Evolutionary conservation across 2,329 filamentous ascomycete species (phyloP).

Genomic region (Magnaporthales sp.): DNA sequence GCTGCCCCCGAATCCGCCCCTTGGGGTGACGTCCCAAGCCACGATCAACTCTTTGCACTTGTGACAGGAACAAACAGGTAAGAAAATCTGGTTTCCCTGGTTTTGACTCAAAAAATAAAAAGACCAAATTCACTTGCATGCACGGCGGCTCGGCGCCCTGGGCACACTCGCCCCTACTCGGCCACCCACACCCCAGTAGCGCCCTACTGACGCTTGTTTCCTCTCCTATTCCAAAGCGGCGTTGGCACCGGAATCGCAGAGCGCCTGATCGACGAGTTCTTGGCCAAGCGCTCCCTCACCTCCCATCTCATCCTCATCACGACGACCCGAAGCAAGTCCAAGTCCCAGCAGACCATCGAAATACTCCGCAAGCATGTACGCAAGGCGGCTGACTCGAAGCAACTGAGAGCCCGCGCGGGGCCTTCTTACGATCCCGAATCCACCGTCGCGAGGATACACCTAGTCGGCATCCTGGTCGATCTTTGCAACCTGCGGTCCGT

Average conservation of each 20-base stretch:
- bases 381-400: conserved; percentile 31
- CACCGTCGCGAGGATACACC: conserved; percentile 43
- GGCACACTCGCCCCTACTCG: neutral
- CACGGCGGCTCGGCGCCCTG: neutral
- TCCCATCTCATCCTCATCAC: conserved; percentile 72
- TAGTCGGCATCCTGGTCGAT: conserved; percentile 50
- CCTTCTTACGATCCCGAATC: conserved; percentile 29
- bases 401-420: conserved; percentile 28
- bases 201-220: neutral
- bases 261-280: conserved; percentile 84
- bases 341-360: conserved; percentile 64
- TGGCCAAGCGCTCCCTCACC: conserved; percentile 54
- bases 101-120: too few relatives aligned
- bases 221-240: conserved; percentile 46
- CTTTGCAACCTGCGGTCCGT: conserved; percentile 49
- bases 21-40: conserved; percentile 22
- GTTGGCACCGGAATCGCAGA: conserved; percentile 78
- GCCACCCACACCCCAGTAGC: neutral
- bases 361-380: conserved; percentile 56
- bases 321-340: conserved; percentile 68
- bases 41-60: conserved; percentile 53
- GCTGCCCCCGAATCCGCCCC: conserved; percentile 14
- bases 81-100: conserved; percentile 8
- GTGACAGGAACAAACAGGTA: conserved; percentile 86
- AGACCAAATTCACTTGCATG: neutral